Percentiles rank a stretch among this genome's conserved stretches.
Conservation (phyloP, 306 rosid genomes). For the Comarum palustre region DNA sequence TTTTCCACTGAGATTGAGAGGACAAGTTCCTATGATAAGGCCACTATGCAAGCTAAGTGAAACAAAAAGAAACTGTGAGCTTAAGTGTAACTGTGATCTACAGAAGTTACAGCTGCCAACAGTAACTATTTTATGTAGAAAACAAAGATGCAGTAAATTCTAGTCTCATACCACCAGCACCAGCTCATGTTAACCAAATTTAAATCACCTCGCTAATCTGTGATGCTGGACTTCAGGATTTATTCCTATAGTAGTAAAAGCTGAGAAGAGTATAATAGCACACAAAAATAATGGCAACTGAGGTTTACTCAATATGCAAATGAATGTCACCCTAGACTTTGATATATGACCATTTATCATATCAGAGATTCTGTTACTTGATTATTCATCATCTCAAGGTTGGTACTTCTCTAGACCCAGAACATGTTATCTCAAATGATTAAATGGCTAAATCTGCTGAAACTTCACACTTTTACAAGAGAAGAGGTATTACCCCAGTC, state of each 20-base stretch:
- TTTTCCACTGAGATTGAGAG: slow-evolving; percentile 3
- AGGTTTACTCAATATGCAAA: background rate
- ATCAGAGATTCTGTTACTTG: background rate
- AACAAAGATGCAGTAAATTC: background rate
- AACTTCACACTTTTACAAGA: background rate
- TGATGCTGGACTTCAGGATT: background rate
- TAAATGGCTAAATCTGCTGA: background rate
- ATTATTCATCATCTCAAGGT: background rate
- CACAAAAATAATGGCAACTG: background rate
- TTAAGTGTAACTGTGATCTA: background rate
- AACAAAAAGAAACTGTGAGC: background rate
- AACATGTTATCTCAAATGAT: background rate
- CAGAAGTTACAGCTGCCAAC: background rate
- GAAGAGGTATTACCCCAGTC: background rate
- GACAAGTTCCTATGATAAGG: background rate
- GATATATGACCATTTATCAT: background rate
- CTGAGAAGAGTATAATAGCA: background rate
- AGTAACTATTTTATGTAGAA: background rate
- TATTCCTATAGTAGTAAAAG: background rate
- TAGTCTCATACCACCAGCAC: background rate
- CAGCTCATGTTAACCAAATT: background rate
- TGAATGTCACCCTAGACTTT: background rate
- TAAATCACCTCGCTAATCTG: background rate
- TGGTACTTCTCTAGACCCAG: background rate
- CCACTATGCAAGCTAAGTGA: background rate